phyloP scores from a whole-genome alignment of 2,329 filamentous ascomycete species.

The Lecanoromycetidae sp. region DNA sequence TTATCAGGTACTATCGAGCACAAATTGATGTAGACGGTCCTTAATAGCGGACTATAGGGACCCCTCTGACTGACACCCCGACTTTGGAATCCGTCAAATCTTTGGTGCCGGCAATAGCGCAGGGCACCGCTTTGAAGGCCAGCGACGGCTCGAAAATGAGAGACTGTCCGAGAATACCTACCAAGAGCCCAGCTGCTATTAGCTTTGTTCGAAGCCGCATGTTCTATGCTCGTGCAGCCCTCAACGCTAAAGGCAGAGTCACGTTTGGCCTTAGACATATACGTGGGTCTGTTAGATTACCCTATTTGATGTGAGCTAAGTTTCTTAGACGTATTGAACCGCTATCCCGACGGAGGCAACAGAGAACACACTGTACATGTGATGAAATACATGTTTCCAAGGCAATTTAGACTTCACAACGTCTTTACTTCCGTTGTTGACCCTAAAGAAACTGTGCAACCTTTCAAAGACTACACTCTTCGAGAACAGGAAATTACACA shows the following conservation, averaged over 20 bases:
- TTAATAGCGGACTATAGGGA: slow-evolving; percentile 6
- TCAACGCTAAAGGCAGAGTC: slow-evolving; percentile 56
- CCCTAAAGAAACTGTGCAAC: slow-evolving; percentile 52
- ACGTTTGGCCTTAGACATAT: slow-evolving; percentile 68
- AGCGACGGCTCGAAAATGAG: too few species aligned
- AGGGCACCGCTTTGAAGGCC: too few species aligned
- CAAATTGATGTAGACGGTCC: background rate
- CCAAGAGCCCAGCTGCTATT: slow-evolving; percentile 44
- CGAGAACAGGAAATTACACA: slow-evolving; percentile 66
- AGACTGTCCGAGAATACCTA: background rate
- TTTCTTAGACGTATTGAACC: slow-evolving; percentile 63
- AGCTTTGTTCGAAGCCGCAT: slow-evolving; percentile 70
- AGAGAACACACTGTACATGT: slow-evolving; percentile 51
- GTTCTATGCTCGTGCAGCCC: slow-evolving; percentile 64
- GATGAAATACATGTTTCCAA: slow-evolving; percentile 88
- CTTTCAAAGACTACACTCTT: slow-evolving; percentile 71
- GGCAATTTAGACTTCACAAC: slow-evolving; percentile 82
- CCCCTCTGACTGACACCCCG: slow-evolving; percentile 13
- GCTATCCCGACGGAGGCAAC: slow-evolving; percentile 42
- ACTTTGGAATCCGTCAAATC: background rate
- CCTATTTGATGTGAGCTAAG: slow-evolving; percentile 1
- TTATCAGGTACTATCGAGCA: slow-evolving; percentile 50
- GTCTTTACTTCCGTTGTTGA: slow-evolving; percentile 68
- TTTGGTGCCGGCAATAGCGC: background rate
- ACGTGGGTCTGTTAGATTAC: slow-evolving; percentile 44